Conservation (phyloP, 2,329 filamentous ascomycete genomes). For the Dactylellina drechsleri region DNA sequence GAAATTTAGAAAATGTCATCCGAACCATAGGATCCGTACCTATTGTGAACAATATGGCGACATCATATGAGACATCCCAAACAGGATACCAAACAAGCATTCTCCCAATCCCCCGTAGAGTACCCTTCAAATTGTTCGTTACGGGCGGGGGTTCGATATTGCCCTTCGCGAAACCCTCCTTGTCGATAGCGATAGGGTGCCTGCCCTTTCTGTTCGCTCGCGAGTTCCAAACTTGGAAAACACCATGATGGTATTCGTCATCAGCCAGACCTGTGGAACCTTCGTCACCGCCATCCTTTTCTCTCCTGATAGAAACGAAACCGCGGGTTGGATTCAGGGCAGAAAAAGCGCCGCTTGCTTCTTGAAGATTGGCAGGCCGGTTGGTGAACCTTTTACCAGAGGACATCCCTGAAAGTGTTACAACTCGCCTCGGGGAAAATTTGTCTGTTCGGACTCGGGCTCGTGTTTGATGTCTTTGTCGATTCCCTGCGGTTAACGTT, state of each 20-base stretch:
- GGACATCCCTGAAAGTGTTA: slow-evolving; percentile 4
- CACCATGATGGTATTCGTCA: not conserved
- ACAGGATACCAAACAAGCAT: slow-evolving; percentile 67
- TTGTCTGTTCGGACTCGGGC: too few species aligned
- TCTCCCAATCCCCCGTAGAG: slow-evolving; percentile 61
- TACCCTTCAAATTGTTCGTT: slow-evolving; percentile 61
- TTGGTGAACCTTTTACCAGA: not conserved
- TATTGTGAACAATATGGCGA: slow-evolving; percentile 67
- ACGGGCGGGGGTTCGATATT: slow-evolving; percentile 56
- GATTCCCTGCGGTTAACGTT: too few species aligned
- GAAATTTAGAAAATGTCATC: not conserved
- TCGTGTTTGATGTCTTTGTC: too few species aligned
- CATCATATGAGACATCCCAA: slow-evolving; percentile 70
- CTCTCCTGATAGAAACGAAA: not conserved
- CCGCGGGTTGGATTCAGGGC: slow-evolving; percentile 6
- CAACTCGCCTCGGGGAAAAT: too few species aligned
- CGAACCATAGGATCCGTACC: slow-evolving; percentile 59
- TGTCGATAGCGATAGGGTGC: slow-evolving; percentile 4
- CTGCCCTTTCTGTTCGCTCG: slow-evolving; percentile 17
- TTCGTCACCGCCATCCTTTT: not conserved
- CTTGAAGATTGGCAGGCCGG: slow-evolving; percentile 5
- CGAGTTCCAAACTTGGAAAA: slow-evolving; percentile 9
- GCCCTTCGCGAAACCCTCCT: not conserved
- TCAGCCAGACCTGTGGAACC: not conserved
- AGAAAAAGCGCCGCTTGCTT: slow-evolving; percentile 7